phyloP scores from a whole-genome alignment of 169 alveolate genomes.

The Fabrea salina region DNA sequence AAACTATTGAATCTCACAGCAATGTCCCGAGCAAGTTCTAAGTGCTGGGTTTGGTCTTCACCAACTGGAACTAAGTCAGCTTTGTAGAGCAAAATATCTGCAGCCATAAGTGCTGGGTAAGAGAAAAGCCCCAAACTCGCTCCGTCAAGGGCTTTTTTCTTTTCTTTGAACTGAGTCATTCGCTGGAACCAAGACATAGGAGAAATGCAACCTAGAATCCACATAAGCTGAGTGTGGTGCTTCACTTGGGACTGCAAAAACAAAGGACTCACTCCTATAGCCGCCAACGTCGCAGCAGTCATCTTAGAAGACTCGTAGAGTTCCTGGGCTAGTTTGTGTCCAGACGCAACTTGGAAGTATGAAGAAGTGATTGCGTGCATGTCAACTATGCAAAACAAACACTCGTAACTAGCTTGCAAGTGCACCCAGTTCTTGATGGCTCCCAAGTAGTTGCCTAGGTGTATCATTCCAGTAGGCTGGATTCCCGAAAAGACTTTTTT shows the following conservation, averaged over 20 bases:
- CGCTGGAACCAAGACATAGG: conserved; percentile 76
- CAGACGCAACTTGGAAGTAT: background rate
- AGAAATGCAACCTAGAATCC: conserved; percentile 71
- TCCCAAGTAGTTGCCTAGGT: conserved; percentile 81
- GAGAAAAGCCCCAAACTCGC: conserved; percentile 60
- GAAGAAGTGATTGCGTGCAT: conserved; percentile 66
- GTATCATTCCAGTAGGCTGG: conserved; percentile 77
- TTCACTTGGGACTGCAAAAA: conserved; percentile 73
- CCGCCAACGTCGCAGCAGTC: conserved; percentile 70
- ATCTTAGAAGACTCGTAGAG: conserved; percentile 38
- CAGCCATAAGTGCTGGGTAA: conserved; percentile 78
- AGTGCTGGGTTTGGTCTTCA: conserved; percentile 70
- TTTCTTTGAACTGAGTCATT: conserved; percentile 77
- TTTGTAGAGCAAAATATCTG: conserved; percentile 69
- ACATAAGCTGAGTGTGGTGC: conserved; percentile 63
- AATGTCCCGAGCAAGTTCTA: conserved; percentile 65
- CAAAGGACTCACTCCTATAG: conserved; percentile 72
- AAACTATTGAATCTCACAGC: conserved; percentile 57
- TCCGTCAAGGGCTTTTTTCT: conserved; percentile 42
- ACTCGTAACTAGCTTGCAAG: conserved; percentile 48
- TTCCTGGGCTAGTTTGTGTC: background rate
- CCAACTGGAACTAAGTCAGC: conserved; percentile 80
- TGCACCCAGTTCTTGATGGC: conserved; percentile 75
- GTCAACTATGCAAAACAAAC: conserved; percentile 70
- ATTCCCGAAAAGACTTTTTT: conserved; percentile 63